Conservation (phyloP, 2,329 filamentous ascomycete species). For the Annulohypoxylon truncatum region DNA sequence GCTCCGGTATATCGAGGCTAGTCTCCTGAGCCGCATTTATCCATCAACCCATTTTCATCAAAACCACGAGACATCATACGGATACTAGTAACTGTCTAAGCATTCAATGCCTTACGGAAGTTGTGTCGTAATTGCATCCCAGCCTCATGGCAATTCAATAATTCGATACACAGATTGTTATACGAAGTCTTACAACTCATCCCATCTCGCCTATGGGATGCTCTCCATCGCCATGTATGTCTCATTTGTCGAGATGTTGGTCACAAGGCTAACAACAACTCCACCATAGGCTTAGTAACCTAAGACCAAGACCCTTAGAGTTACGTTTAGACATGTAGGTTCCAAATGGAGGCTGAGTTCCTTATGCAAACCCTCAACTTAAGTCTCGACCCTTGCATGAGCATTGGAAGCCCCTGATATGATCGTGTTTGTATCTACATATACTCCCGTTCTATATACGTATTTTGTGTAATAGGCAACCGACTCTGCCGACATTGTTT, state of each 20-base stretch:
- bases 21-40: conserved; percentile 25
- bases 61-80: conserved; percentile 29
- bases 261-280: conserved; percentile 4
- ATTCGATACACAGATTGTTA: background rate
- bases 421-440: background rate
- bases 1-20: background rate
- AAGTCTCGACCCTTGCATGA: conserved; percentile 4
- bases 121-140: background rate
- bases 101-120: background rate
- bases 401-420: background rate
- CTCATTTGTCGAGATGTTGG: background rate
- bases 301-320: conserved; percentile 11
- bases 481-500: background rate
- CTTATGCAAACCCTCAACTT: background rate
- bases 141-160: background rate
- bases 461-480: background rate
- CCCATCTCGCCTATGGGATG: background rate
- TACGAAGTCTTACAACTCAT: background rate
- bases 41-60: conserved; percentile 27
- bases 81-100: background rate
- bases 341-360: background rate
- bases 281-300: background rate
- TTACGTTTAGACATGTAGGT: conserved; percentile 10
- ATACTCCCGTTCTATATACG: no score
- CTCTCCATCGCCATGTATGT: background rate